A percentile compares a stretch with the other conserved stretches of the same genome.
phyloP scores from a whole-genome alignment of 2,329 filamentous ascomycete genomes.

The Aspergillus amoenus region DNA sequence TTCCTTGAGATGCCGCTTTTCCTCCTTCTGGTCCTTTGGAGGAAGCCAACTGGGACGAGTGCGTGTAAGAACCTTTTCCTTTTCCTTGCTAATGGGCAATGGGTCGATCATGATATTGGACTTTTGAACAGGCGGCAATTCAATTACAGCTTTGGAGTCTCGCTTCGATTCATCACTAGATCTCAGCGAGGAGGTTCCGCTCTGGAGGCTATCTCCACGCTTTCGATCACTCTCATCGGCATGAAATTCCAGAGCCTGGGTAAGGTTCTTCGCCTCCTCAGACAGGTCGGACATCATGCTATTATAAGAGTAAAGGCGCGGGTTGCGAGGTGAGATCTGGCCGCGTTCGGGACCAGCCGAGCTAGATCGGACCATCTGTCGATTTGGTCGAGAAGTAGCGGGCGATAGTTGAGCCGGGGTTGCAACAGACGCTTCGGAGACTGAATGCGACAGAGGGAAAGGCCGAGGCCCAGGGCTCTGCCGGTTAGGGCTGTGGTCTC shows the following conservation, averaged over 20 bases:
- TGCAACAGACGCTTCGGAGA: slow-evolving; percentile 26
- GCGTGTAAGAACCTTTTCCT: slow-evolving; percentile 63
- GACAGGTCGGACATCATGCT: slow-evolving; percentile 58
- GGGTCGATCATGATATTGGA: slow-evolving; percentile 66
- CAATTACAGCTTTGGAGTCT: slow-evolving; percentile 40
- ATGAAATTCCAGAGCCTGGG: slow-evolving; percentile 59
- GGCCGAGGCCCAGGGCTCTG: slow-evolving; percentile 41
- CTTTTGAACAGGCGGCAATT: slow-evolving; percentile 61
- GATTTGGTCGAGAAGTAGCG: slow-evolving; percentile 31
- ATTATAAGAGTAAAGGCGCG: slow-evolving; percentile 60
- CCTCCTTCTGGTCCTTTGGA: slow-evolving; percentile 78
- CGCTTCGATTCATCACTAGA: slow-evolving; percentile 41
- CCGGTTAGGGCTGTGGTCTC: slow-evolving; percentile 43
- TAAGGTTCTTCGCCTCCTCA: slow-evolving; percentile 59
- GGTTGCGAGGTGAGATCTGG: slow-evolving; percentile 41
- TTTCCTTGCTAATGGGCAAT: slow-evolving; percentile 65
- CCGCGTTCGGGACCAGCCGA: slow-evolving; percentile 44
- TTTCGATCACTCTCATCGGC: slow-evolving; percentile 50
- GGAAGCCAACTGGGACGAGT: slow-evolving; percentile 69
- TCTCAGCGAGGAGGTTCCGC: slow-evolving; percentile 37
- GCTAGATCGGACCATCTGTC: slow-evolving; percentile 33
- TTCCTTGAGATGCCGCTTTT: slow-evolving; percentile 78
- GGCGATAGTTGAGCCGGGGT: slow-evolving; percentile 26
- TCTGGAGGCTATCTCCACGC: slow-evolving; percentile 49
- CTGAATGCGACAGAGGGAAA: slow-evolving; percentile 43